Conservation (phyloP, 2,329 filamentous ascomycete species). For the Aspergillus calidoustus region DNA sequence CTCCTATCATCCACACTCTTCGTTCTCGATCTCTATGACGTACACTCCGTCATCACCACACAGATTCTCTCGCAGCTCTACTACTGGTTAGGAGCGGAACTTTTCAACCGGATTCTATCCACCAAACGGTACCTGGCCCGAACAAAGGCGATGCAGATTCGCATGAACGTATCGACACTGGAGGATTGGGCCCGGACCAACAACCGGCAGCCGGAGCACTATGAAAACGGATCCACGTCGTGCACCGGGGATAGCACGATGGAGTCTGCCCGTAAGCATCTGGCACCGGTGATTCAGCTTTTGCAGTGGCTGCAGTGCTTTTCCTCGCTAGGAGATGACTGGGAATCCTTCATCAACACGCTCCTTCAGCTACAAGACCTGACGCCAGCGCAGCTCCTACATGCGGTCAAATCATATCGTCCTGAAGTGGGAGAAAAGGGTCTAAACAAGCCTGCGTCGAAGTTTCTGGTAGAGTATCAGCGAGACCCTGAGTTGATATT, state of each 20-base stretch:
- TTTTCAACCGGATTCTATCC: constrained; percentile 98
- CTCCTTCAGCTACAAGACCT: constrained; percentile 85
- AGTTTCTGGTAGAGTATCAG: constrained; percentile 81
- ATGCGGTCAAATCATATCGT: constrained; percentile 89
- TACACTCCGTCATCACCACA: constrained; percentile 92
- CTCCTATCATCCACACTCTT: constrained; percentile 94
- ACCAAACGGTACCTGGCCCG: constrained; percentile 92
- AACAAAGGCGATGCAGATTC: constrained; percentile 99
- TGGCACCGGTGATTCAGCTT: constrained; percentile 89
- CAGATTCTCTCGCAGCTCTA: constrained; percentile 91
- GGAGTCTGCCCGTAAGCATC: constrained; percentile 80
- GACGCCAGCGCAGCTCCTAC: constrained; percentile 85
- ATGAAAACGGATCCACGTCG: constrained; percentile 86
- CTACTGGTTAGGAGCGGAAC: constrained; percentile 94
- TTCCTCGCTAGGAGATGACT: constrained; percentile 87
- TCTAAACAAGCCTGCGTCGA: constrained; percentile 83
- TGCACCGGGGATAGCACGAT: constrained; percentile 85
- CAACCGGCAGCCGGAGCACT: constrained; percentile 93
- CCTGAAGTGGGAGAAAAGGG: constrained; percentile 95
- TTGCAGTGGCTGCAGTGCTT: constrained; percentile 98
- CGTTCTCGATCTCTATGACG: constrained; percentile 97
- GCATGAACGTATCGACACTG: constrained; percentile 94
- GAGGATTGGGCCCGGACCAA: constrained; percentile 96
- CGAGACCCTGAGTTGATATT: constrained; percentile 68
- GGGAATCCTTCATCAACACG: constrained; percentile 85